phyloP scores from a whole-genome alignment of 192 early-diverging fungal genomes.

The Backusella parvicylindrica region DNA sequence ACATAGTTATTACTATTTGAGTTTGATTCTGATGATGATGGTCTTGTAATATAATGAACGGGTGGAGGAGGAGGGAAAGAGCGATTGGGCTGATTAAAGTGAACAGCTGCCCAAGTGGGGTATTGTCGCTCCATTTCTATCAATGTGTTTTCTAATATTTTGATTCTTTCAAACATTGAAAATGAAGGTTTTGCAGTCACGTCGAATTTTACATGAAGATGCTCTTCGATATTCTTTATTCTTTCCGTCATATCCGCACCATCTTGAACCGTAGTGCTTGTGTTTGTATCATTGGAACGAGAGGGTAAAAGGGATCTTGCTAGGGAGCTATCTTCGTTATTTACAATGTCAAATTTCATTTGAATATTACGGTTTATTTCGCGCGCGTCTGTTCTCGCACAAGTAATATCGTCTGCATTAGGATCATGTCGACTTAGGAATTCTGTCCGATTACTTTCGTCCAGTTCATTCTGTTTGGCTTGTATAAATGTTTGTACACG shows the following conservation, averaged over 20 bases:
- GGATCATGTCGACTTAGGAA: constrained; percentile 31
- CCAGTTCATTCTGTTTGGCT: constrained; percentile 34
- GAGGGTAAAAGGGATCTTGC: constrained; percentile 44
- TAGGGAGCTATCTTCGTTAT: constrained; percentile 63
- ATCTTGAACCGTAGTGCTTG: neutral
- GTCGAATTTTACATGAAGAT: constrained; percentile 67
- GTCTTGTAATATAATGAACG: constrained; percentile 12
- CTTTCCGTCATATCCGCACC: constrained; percentile 52
- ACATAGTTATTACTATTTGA: constrained; percentile 12
- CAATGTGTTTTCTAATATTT: constrained; percentile 73
- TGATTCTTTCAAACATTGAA: constrained; percentile 51
- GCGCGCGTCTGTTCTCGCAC: constrained; percentile 71
- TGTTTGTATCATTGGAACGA: neutral
- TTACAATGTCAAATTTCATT: constrained; percentile 69
- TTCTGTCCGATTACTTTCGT: constrained; percentile 39
- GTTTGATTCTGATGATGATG: constrained; percentile 15
- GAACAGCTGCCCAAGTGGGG: constrained; percentile 74
- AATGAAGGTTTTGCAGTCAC: constrained; percentile 21
- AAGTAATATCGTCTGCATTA: constrained; percentile 36
- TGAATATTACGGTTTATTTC: constrained; percentile 74
- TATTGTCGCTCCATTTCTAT: constrained; percentile 72
- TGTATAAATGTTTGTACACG: constrained; percentile 34
- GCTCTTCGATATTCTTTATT: constrained; percentile 68
- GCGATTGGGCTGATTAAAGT: constrained; percentile 75
- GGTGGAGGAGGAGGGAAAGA: constrained; percentile 34